phyloP scores from a whole-genome alignment of 495 filamentous ascomycete genomes.

The Achaetomiella virescens region DNA sequence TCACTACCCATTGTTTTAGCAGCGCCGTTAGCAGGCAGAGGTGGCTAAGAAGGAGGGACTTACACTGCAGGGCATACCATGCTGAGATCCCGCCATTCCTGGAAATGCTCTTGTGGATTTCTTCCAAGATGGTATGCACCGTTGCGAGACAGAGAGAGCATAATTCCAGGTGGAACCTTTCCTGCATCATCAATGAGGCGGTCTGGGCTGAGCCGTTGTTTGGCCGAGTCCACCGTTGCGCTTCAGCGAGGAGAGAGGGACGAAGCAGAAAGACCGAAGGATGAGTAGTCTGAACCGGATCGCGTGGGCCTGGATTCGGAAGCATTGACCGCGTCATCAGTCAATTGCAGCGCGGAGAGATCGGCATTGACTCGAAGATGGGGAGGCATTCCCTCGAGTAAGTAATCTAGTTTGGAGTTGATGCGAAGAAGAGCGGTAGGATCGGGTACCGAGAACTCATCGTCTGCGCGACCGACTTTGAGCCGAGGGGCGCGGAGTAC shows the following conservation, averaged over 20 bases:
- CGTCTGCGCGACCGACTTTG: background rate
- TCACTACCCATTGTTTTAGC: conserved; percentile 5
- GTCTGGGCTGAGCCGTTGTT: background rate
- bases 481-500: background rate
- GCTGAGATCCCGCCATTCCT: conserved; percentile 1
- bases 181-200: conserved; percentile 3
- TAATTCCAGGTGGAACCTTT: conserved; percentile 16
- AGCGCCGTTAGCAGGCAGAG: background rate
- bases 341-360: background rate
- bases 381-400: background rate
- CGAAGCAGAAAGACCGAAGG: conserved; percentile 14
- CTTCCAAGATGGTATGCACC: conserved; percentile 16
- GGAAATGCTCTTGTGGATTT: conserved; percentile 12
- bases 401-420: conserved; percentile 13
- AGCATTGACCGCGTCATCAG: background rate
- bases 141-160: conserved; percentile 14
- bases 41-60: background rate
- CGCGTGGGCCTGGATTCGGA: background rate
- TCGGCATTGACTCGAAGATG: conserved; percentile 11
- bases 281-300: conserved; percentile 4
- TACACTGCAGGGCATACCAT: conserved; percentile 20
- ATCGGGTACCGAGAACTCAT: conserved; percentile 7
- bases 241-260: conserved; percentile 15
- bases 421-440: conserved; percentile 10
- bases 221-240: background rate